These are phyloP conservation scores for Mycena sp. DNA, from an alignment of 1,284 basidiomycete genomes.

Conservation along the genomic window DNA sequence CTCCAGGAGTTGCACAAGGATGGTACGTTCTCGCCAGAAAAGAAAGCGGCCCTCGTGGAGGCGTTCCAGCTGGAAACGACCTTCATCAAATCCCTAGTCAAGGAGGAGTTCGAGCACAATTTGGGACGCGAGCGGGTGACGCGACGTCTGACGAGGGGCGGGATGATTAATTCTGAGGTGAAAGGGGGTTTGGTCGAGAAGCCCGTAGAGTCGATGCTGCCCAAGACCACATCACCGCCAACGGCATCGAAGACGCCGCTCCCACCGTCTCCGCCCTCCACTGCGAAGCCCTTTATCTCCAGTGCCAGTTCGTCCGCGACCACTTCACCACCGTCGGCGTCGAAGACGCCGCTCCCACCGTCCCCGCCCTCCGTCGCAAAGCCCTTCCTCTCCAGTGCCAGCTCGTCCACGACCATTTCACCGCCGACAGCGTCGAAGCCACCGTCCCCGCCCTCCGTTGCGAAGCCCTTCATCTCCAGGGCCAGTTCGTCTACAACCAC, in stretches of 20 bases:
- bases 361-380: background rate
- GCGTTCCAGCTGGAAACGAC: constrained; percentile 52
- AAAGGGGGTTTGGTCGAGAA: constrained; percentile 12
- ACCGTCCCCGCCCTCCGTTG: background rate
- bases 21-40: background rate
- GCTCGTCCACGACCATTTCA: background rate
- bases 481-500: background rate
- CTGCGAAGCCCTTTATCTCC: background rate
- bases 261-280: background rate
- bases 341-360: background rate
- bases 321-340: background rate
- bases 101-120: constrained; percentile 50
- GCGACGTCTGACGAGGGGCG: constrained; percentile 13
- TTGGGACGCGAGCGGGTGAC: constrained; percentile 51
- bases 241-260: background rate
- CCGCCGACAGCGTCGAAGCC: background rate
- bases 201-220: too few relatives aligned
- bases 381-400: background rate
- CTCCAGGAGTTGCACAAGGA: constrained; percentile 41
- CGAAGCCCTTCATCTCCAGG: background rate
- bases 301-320: background rate
- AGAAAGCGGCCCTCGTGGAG: constrained; percentile 39
- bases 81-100: constrained; percentile 48
- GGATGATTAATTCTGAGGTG: constrained; percentile 9
- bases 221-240: background rate